phyloP scores from a whole-genome alignment of 2,329 filamentous ascomycete genomes.

The Xylaria sp. region DNA sequence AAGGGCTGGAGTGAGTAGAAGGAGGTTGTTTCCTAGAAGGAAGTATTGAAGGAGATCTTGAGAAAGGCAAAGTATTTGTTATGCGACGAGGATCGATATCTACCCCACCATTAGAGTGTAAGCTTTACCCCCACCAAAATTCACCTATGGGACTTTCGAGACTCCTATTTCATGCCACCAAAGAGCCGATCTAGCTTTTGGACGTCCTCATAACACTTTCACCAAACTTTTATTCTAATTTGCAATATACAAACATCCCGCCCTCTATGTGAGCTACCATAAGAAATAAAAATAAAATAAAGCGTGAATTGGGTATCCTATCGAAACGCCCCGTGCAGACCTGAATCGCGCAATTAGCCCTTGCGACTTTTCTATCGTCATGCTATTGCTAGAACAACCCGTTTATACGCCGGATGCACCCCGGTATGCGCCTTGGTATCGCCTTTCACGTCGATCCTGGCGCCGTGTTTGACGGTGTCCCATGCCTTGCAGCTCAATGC shows the following conservation, averaged over 20 bases:
- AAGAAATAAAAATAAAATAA: no score
- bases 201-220: not conserved
- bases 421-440: not conserved
- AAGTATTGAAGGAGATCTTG: not conserved
- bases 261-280: not conserved
- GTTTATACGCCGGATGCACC: not conserved
- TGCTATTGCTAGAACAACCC: not conserved
- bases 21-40: not conserved
- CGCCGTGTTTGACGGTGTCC: not conserved
- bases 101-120: not conserved
- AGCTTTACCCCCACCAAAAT: not conserved
- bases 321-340: not conserved
- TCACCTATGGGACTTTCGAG: no score
- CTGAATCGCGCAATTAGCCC: not conserved
- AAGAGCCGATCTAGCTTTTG: no score
- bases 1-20: not conserved
- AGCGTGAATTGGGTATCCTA: not conserved
- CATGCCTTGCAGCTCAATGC: conserved; percentile 9
- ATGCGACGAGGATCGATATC: not conserved
- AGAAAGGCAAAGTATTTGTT: no score
- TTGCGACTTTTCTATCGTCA: not conserved
- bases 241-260: not conserved
- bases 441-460: not conserved
- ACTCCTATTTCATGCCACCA: not conserved
- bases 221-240: not conserved